Percentiles rank a stretch among this genome's conserved stretches.
phyloP scores from a whole-genome alignment of 768 basidiomycete species.

The Suillus variegatus region DNA sequence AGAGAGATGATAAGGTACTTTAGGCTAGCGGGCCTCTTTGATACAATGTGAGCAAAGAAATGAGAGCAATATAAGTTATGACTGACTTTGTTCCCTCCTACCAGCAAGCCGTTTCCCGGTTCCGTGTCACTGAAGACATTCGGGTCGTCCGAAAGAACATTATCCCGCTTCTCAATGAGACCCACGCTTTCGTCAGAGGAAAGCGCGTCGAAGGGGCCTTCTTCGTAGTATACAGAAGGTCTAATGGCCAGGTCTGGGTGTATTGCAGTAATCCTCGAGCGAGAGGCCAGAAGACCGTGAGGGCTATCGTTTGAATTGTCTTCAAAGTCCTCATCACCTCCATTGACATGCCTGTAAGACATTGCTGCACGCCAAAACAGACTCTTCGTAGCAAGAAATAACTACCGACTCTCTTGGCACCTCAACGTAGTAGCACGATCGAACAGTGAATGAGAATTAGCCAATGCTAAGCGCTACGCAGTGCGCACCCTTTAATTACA shows the following conservation, averaged over 20 bases:
- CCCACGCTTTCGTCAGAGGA: constrained; percentile 73
- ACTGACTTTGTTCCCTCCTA: constrained; percentile 41
- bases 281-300: constrained; percentile 4
- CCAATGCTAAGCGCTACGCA: background rate
- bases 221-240: constrained; percentile 63
- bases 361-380: constrained; percentile 17
- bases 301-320: constrained; percentile 9
- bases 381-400: background rate
- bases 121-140: constrained; percentile 26
- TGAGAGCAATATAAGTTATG: constrained; percentile 5
- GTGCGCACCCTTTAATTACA: background rate
- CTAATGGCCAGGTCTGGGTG: constrained; percentile 19
- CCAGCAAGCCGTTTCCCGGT: constrained; percentile 32
- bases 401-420: background rate
- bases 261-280: constrained; percentile 2
- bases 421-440: background rate
- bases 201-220: constrained; percentile 75
- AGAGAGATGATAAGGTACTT: constrained; percentile 66
- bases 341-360: constrained; percentile 35
- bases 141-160: constrained; percentile 10
- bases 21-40: constrained; percentile 52
- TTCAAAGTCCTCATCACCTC: constrained; percentile 24
- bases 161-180: constrained; percentile 48
- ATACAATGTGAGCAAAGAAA: background rate
- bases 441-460: background rate